Conservation (phyloP, 2,329 filamentous ascomycete genomes). For the Scedosporium boydii region DNA sequence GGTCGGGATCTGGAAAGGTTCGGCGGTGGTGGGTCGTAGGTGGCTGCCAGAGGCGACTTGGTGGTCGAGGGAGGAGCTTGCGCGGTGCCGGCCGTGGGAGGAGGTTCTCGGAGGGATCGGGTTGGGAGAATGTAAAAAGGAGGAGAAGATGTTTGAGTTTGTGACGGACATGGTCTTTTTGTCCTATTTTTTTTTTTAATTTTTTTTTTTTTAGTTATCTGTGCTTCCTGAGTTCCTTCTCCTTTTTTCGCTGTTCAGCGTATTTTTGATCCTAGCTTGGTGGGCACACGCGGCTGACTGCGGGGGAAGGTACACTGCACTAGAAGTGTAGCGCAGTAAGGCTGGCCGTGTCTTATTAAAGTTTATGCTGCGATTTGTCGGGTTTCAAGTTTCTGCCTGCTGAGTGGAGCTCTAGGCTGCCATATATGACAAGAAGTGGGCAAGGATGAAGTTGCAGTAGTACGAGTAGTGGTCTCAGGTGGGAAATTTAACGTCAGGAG, state of each 20-base stretch:
- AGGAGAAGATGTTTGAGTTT: constrained; percentile 17
- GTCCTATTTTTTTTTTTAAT: no score
- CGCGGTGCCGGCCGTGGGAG: constrained; percentile 25
- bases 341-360: no score
- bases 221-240: background rate
- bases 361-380: no score
- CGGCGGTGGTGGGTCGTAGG: constrained; percentile 7
- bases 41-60: background rate
- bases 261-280: background rate
- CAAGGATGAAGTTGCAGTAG: no score
- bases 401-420: no score
- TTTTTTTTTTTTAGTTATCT: background rate
- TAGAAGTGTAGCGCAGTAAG: background rate
- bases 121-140: constrained; percentile 41
- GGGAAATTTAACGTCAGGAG: no score
- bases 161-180: constrained; percentile 2
- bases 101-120: constrained; percentile 66
- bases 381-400: no score
- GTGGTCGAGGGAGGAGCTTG: constrained; percentile 6
- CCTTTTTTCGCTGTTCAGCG: background rate
- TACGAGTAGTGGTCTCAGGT: no score
- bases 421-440: no score
- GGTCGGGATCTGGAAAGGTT: constrained; percentile 19
- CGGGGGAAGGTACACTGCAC: background rate
- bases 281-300: background rate